A percentile compares a stretch with the other conserved stretches of the same genome.
Evolutionary conservation across 2,329 filamentous ascomycete species (phyloP).

Genomic region (Sporothrix inflata): DNA sequence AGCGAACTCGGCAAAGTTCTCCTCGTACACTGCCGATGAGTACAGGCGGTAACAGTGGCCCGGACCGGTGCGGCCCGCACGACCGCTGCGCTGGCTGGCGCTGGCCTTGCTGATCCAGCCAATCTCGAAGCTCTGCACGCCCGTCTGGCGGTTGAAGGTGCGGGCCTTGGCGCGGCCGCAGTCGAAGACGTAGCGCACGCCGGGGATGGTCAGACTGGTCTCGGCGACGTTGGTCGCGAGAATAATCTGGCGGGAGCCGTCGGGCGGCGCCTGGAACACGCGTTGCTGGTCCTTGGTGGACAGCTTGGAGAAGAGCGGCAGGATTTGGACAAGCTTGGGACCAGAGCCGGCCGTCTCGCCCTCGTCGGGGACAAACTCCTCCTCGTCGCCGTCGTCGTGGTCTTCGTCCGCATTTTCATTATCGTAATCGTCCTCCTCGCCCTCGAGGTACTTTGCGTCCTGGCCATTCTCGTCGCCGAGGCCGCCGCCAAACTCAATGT

Average conservation of each 20-base stretch:
- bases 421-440: conserved; percentile 52
- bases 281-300: conserved; percentile 88
- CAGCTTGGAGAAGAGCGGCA: conserved; percentile 93
- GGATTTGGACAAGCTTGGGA: conserved; percentile 76
- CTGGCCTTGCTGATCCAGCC: conserved; percentile 98
- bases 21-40: conserved; percentile 90
- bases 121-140: conserved; percentile 93
- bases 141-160: conserved; percentile 82
- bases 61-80: conserved; percentile 91
- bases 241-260: conserved; percentile 82
- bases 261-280: conserved; percentile 84
- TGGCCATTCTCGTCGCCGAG: conserved; percentile 39
- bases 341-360: conserved; percentile 62
- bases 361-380: conserved; percentile 70
- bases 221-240: conserved; percentile 96
- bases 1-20: conserved; percentile 83
- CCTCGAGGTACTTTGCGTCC: conserved; percentile 39
- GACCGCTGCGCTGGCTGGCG: conserved; percentile 86
- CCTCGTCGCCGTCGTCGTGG: conserved; percentile 59
- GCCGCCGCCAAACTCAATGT: conserved; percentile 76
- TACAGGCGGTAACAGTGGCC: conserved; percentile 96
- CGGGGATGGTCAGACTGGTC: conserved; percentile 94
- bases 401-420: conserved; percentile 61
- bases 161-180: conserved; percentile 91
- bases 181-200: conserved; percentile 94